These are phyloP conservation scores for Pyropia haitanensis DNA, from an alignment of 23 red algal species.

Conservation along the genomic window DNA sequence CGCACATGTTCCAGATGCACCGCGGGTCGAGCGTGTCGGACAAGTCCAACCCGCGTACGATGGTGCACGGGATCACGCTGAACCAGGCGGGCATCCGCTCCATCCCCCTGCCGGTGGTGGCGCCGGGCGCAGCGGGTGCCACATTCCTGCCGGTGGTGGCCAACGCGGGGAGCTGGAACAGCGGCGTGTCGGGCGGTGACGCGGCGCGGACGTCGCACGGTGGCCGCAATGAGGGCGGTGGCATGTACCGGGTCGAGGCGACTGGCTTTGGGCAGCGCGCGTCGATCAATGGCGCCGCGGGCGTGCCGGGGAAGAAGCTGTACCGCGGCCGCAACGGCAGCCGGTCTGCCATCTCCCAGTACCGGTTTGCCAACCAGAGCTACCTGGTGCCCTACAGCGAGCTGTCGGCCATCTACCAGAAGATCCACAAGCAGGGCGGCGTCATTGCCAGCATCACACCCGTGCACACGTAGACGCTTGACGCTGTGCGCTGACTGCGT, in stretches of 20 bases:
- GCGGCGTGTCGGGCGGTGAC: conserved; percentile 40
- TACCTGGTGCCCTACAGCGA: conserved; percentile 60
- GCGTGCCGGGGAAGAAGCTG: conserved; percentile 48
- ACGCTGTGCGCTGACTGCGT: neutral
- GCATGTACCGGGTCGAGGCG: conserved; percentile 79
- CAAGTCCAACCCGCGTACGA: conserved; percentile 66
- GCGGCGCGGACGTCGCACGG: conserved; percentile 60
- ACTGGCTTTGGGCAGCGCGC: conserved; percentile 43
- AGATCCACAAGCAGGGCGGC: conserved; percentile 82
- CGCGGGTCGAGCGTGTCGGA: conserved; percentile 66
- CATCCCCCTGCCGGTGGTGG: conserved; percentile 63
- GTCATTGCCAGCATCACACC: conserved; percentile 80
- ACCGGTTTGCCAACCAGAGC: conserved; percentile 47
- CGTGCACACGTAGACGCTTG: conserved; percentile 1
- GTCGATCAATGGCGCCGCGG: conserved; percentile 37
- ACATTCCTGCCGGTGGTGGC: conserved; percentile 22
- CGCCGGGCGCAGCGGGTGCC: conserved; percentile 44
- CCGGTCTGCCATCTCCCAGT: conserved; percentile 50
- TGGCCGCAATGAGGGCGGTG: conserved; percentile 14
- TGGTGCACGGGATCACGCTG: conserved; percentile 61
- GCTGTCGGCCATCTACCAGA: conserved; percentile 50
- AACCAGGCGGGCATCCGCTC: conserved; percentile 55
- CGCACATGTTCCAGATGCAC: conserved; percentile 79
- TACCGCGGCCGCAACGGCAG: conserved; percentile 58
- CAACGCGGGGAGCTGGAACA: conserved; percentile 50